Base-by-base conservation (phyloP, 2,329 filamentous ascomycete species). In the Colletotrichum euphorbiae region DNA sequence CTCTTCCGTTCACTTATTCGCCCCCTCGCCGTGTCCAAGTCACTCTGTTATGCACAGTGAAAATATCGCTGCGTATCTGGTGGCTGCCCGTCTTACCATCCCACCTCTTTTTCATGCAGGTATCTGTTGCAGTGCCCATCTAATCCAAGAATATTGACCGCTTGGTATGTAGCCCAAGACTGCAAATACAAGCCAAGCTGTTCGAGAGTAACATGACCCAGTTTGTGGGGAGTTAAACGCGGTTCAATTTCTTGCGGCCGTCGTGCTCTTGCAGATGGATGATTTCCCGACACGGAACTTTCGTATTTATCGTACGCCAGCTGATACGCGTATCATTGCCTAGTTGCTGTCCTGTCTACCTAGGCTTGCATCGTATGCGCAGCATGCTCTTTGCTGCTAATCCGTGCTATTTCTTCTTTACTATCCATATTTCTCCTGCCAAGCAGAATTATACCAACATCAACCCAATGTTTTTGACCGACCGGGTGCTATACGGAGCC, bases 271-370 rank as follows among this genome's bases (percentile, higher is more conserved):
- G 40, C 15, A 43, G 24, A 15, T 40, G 11, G 8, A 21, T 21
- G 9, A 19, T 17, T 50, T 50, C 19, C 21, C 43, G 43, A 31
- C 43, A 38, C 12, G 17, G 17, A n/a, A 13, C 21, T 19, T 9
- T 45, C 36, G 38, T 42, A 48, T 58, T 38, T 38, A 12, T 52
- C 52, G 38, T 64, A 46, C 43, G 52, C 46, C 52, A 40, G n/a
- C 57, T 63, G 46, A 58, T 65, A 68, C 60, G 61, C 45, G 60
- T 68, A 54, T 68, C 65, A 54, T 48, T 58, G 45, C 33, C 60
- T 45, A 54, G 60, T 52, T 68, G 17, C 38, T 57, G 45, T 48
- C 54, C 38, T 67, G n/a, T 64, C 46, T 61, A 52, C 60, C 46
- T 54, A 58, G 36, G 57, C 45, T 40, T 46, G 36, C 28, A 19